Evolutionary conservation across 2,329 filamentous ascomycete genomes (phyloP).

Genomic region (Stylonectria norvegica): DNA sequence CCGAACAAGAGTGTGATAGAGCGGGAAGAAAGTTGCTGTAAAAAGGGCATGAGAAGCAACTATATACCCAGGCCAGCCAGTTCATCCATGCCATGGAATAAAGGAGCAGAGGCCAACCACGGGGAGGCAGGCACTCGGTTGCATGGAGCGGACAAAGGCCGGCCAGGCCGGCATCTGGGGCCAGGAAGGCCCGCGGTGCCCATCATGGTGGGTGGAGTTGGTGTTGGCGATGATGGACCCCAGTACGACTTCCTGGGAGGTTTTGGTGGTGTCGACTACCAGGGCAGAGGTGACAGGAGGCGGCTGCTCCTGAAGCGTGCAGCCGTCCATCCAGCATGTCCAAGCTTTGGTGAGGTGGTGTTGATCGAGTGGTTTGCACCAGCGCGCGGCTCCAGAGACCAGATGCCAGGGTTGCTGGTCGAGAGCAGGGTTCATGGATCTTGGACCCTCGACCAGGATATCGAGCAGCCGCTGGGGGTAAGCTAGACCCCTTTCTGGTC

Average conservation of each 20-base stretch:
- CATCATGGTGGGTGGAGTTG: slow-evolving; percentile 19
- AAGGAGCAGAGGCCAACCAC: slow-evolving; percentile 4
- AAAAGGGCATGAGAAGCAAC: slow-evolving; percentile 22
- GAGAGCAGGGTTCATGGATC: slow-evolving; percentile 8
- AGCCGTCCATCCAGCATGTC: slow-evolving; percentile 16
- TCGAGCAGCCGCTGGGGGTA: slow-evolving; percentile 15
- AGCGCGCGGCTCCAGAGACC: slow-evolving; percentile 21
- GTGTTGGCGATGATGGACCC: slow-evolving; percentile 16
- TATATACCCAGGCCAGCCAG: slow-evolving; percentile 27
- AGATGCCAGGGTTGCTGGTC: slow-evolving; percentile 7
- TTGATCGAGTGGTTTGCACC: slow-evolving; percentile 17
- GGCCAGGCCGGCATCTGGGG: slow-evolving; percentile 21
- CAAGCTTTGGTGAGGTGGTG: slow-evolving; percentile 26
- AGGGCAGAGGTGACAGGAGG: slow-evolving; percentile 7
- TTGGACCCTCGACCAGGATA: slow-evolving; percentile 13
- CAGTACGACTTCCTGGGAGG: slow-evolving; percentile 7
- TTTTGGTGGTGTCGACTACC: slow-evolving; percentile 7
- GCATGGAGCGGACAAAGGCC: slow-evolving; percentile 15
- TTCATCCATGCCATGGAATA: slow-evolving; percentile 5
- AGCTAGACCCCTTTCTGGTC: slow-evolving; percentile 16
- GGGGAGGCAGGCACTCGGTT: slow-evolving; percentile 1
- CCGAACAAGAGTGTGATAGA: slow-evolving; percentile 26
- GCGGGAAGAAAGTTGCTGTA: slow-evolving; percentile 15
- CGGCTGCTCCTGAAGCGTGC: slow-evolving; percentile 18
- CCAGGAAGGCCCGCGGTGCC: slow-evolving; percentile 14